Evolutionary conservation across 2,329 filamentous ascomycete species (phyloP), one percentile per base, ranked within the genome.

Genomic region (Phialophora macrospora): DNA sequence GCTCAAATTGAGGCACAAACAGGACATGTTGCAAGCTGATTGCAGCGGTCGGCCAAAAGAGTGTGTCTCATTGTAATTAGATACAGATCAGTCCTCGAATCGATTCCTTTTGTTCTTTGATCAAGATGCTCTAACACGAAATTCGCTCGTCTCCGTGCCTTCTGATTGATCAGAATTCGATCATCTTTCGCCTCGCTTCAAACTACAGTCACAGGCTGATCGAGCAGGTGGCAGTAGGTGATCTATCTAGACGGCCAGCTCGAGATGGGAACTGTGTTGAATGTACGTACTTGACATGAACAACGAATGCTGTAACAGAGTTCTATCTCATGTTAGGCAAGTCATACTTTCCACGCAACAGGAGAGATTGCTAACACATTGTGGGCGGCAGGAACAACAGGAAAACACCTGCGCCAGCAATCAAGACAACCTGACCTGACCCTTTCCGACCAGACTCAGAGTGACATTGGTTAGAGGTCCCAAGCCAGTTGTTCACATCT

Each of bases 41-140:
- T 20, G 58, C 62, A 58, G 54, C 57, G 66, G 65, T 57, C 59
- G 32, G 52, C 58, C 59, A 55, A 66, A 44, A 44, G 41, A 58
- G 28, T 62, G 59, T 62, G 69, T 67, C 66, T 62, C 62, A 58
- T 64, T 71, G 69, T 71, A 71, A 63, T 66, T 71, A 71, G 69
- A 70, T 66, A 71, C 67, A 68, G 63, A 64, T 62, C 63, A 66
- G 65, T 67, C 66, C 64, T 68, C 69, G 52, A 71, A 69, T 69
- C 67, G 58, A 71, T 69, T 70, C 59, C 63, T 34, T 68, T 66
- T 66, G 63, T 66, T 62, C 60, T 65, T 62, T n/a, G 46, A 26
- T 55, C 52, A 55, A 17, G 11, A 14, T 30, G 11, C 7, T 17
- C 52, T 7, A 12, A 26, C 46, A 7, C n/a, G 20, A 49, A 22